Evolutionary conservation across 2,329 filamentous ascomycete genomes (phyloP), one percentile per base, ranked within the genome.

Genomic region (Nigrograna mackinnonii): DNA sequence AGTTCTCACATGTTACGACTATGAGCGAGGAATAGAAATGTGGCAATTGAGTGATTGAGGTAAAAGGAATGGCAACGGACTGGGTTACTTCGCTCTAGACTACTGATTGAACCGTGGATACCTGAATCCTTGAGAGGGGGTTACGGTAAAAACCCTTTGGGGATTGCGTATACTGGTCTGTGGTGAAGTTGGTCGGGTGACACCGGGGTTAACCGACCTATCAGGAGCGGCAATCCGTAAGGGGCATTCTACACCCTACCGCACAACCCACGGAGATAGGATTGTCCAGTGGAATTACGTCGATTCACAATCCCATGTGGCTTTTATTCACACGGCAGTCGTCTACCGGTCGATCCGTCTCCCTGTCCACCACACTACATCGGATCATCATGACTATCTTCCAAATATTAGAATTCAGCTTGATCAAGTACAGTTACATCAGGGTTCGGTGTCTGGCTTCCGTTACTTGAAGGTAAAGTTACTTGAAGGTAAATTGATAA

Each of bases 61-160:
- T n/a, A 9, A n/a, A 28, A 9, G 9, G 24, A n/a, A 28, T 28
- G 24, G 24, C 24, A 9, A 28, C 9, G n/a, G 24, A 28, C n/a
- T 9, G 9, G 9, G 24, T 28, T 9, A n/a, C n/a, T 28, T 9
- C n/a, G 24, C 9, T 28, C 9, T 9, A 28, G 24, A 28, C 9
- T 9, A n/a, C 9, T n/a, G 9, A 28, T 28, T 28, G 24, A 28
- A n/a, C 24, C 9, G 24, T n/a, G 24, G 9, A 9, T 28, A n/a
- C n/a, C 9, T 9, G 24, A n/a, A 28, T n/a, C n/a, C 24, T 28
- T 28, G 24, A n/a, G n/a, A n/a, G n/a, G n/a, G 24, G 24, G 24
- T n/a, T 28, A 28, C 24, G 24, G 24, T 28, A 28, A 28, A 28
- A 28, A n/a, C 24, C 24, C n/a, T n/a, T n/a, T n/a, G n/a, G n/a